Percentiles rank a stretch among this genome's conserved stretches.
phyloP scores from a whole-genome alignment of 2,329 filamentous ascomycete genomes.

The Aureobasidium uvarum region DNA sequence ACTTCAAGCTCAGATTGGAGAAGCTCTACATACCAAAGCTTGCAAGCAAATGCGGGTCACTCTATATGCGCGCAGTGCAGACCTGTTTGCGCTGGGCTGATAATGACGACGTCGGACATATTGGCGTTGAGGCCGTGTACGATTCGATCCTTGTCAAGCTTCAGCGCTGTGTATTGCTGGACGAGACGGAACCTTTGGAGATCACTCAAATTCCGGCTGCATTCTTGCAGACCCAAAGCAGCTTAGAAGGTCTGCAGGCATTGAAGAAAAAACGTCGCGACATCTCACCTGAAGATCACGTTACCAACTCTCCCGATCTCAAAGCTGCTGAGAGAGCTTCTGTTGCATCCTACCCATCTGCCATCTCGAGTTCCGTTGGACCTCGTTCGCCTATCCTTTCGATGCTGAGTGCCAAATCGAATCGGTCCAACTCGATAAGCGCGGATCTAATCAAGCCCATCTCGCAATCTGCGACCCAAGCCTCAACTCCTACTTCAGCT shows the following conservation, averaged over 20 bases:
- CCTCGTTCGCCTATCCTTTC: constrained; percentile 19
- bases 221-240: constrained; percentile 10
- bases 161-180: constrained; percentile 39
- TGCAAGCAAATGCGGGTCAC: constrained; percentile 66
- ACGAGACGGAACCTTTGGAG: constrained; percentile 33
- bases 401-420: constrained; percentile 11
- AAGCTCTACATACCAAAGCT: constrained; percentile 64
- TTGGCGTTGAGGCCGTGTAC: constrained; percentile 30
- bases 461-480: not conserved
- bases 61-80: constrained; percentile 73
- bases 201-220: constrained; percentile 17
- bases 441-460: not conserved
- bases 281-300: not conserved
- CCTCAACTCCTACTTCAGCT: not conserved
- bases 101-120: constrained; percentile 30
- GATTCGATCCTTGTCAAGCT: constrained; percentile 37
- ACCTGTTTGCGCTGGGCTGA: constrained; percentile 71
- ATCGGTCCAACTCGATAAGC: constrained; percentile 11
- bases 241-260: not conserved
- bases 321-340: constrained; percentile 16
- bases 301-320: not conserved
- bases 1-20: constrained; percentile 64
- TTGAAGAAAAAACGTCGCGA: constrained; percentile 1
- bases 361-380: constrained; percentile 18
- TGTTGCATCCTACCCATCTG: constrained; percentile 9